Percentiles rank a stretch among this genome's conserved stretches.
Evolutionary conservation across 2,329 filamentous ascomycete species (phyloP).

Genomic region (Nigrospora osmanthi): DNA sequence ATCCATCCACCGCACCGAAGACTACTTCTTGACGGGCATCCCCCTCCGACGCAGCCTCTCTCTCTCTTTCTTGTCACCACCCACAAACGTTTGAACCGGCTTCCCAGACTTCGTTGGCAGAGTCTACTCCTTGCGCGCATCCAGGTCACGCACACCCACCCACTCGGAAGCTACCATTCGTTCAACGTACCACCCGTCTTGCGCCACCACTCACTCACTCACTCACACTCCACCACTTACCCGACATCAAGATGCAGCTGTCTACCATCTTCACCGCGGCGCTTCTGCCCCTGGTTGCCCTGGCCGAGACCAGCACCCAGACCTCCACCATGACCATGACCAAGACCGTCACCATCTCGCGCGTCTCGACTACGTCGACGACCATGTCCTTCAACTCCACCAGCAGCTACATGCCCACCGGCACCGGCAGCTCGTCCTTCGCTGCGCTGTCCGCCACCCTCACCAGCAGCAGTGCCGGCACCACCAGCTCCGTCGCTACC

Average conservation of each 20-base stretch:
- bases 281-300: constrained; percentile 45
- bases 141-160: too few species aligned
- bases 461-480: constrained; percentile 17
- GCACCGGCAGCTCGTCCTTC: constrained; percentile 22
- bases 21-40: too few species aligned
- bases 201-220: too few species aligned
- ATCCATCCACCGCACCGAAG: too few species aligned
- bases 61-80: too few species aligned
- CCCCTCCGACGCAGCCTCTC: too few species aligned
- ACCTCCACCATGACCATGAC: constrained; percentile 42
- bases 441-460: constrained; percentile 13
- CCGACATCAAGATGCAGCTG: constrained; percentile 30
- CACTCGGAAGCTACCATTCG: too few species aligned
- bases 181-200: too few species aligned
- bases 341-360: constrained; percentile 43
- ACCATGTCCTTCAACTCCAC: constrained; percentile 27
- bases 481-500: constrained; percentile 11
- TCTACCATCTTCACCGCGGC: constrained; percentile 36
- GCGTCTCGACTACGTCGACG: constrained; percentile 29
- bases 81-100: too few species aligned
- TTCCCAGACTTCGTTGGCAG: too few species aligned
- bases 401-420: constrained; percentile 21
- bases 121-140: too few species aligned
- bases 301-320: constrained; percentile 33
- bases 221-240: background rate